Evolutionary conservation across 345 rosid species (phyloP).

Genomic region (Ceriops zippeliana): DNA sequence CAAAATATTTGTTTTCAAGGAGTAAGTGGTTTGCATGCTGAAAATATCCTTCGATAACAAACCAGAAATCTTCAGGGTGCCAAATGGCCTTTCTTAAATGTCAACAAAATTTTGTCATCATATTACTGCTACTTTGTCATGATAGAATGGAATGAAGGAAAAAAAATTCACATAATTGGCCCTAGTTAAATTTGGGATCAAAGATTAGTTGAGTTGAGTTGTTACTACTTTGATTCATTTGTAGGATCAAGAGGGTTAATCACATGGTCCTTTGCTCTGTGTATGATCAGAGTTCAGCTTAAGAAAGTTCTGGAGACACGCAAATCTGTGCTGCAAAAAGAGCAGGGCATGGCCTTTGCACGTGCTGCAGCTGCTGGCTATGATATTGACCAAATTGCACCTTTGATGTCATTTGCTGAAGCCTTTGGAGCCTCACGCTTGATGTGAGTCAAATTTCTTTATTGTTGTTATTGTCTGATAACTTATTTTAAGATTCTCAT

Average conservation of each 20-base stretch:
- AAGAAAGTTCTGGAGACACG: constrained; percentile 87
- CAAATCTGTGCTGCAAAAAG: constrained; percentile 72
- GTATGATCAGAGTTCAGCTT: constrained; percentile 65
- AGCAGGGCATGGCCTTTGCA: constrained; percentile 99
- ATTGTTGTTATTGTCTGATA: background rate
- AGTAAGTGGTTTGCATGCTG: background rate
- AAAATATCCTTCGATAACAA: background rate
- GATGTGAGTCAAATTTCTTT: constrained; percentile 41
- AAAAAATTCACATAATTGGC: too few relatives aligned
- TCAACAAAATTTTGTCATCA: too few relatives aligned
- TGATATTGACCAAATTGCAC: constrained; percentile 67
- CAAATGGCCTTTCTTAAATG: too few relatives aligned
- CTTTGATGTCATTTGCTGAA: constrained; percentile 74
- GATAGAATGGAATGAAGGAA: too few relatives aligned
- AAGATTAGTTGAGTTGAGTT: too few relatives aligned
- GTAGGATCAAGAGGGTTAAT: background rate
- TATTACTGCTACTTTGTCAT: too few relatives aligned
- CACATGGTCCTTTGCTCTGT: background rate
- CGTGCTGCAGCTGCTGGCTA: constrained; percentile 99
- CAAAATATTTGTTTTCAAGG: background rate
- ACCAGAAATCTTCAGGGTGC: too few relatives aligned
- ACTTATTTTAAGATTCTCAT: background rate
- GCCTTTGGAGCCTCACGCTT: constrained; percentile 86
- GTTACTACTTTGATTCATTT: background rate
- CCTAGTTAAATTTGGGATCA: background rate